Evolutionary conservation across 805 yeast species (phyloP), one percentile per base, ranked within the genome.

Genomic region (Candida easanensis): DNA sequence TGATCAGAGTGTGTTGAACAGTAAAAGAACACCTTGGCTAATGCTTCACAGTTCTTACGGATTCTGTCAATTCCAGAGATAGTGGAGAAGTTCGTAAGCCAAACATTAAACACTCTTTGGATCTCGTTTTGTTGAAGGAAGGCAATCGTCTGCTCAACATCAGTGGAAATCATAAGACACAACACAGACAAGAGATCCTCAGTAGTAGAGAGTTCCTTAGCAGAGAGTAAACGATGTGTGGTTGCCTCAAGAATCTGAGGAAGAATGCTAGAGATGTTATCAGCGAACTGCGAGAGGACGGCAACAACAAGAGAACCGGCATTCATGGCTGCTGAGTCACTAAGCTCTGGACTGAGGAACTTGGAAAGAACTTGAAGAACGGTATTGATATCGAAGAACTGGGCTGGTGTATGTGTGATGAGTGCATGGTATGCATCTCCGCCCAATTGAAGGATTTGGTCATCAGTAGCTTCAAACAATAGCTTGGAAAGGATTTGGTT

Each of bases 11-110:
- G 18, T 4, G 26, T 7, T 2, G 35, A 11, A 46, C 84, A 87
- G 16, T 73, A 66, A n/a, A 84, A 68, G 54, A 73, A 88, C 1
- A 93, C 66, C 42, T 77, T 77, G 25, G 80, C 80, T 32, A 93
- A 69, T 0, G 97, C 96, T 22, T 76, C 58, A n/a, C 86, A 74
- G 54, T 74, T 76, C 39, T 69, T 79, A 48, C 77, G 72, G 38
- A 90, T 88, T 45, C 79, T 79, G 21, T 80, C 85, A 21, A 48
- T 45, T 0, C 97, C 97, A 46, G 91, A 72, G 31, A 90, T 76
- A 2, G 83, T 79, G 53, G 87, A 91, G 62, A 88, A 90, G 2
- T 88, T 76, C 20, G 77, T 79, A 38, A 91, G 74, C 98, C 98
- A 93, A 39, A 85, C 82, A 2, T 83, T 82, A 39, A 91, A 60